A percentile compares a stretch with the other conserved stretches of the same genome.
These are phyloP conservation scores for Verticillium alfalfae DNA, from an alignment of 2,329 filamentous ascomycete species.

Conservation along the genomic window DNA sequence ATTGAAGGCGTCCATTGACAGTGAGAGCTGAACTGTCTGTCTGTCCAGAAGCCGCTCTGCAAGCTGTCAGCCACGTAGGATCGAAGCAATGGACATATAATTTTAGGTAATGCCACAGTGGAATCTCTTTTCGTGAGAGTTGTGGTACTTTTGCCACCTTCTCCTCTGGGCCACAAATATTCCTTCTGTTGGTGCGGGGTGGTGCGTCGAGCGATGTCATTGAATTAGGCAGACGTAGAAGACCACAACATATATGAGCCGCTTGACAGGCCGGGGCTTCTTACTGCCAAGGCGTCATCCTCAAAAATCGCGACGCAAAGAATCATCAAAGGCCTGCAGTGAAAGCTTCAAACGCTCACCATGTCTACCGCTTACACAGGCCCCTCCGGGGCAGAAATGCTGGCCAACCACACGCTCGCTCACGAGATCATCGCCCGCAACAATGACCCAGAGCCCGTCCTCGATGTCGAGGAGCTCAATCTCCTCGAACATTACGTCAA, in stretches of 20 bases:
- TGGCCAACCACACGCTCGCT: constrained; percentile 10
- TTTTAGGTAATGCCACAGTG: too few species aligned
- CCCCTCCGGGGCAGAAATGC: constrained; percentile 8
- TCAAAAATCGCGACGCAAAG: background rate
- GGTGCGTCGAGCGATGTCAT: background rate
- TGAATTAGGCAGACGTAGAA: background rate
- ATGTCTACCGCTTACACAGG: constrained; percentile 8
- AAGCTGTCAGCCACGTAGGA: too few species aligned
- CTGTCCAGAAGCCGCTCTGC: too few species aligned
- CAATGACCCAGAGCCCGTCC: constrained; percentile 5
- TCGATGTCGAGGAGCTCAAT: constrained; percentile 6
- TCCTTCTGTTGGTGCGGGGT: background rate
- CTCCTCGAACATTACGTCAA: constrained; percentile 6
- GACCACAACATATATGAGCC: background rate
- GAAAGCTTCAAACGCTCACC: background rate
- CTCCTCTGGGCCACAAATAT: too few species aligned
- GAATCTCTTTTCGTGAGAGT: too few species aligned
- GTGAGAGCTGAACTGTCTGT: too few species aligned
- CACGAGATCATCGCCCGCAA: constrained; percentile 12
- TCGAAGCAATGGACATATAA: too few species aligned
- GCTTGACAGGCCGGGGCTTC: background rate
- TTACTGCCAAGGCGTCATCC: too few species aligned
- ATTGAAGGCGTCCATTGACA: too few species aligned
- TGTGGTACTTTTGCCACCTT: too few species aligned
- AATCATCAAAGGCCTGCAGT: background rate